Conservation (phyloP, 768 basidiomycete genomes). For the Boletus sp. region DNA sequence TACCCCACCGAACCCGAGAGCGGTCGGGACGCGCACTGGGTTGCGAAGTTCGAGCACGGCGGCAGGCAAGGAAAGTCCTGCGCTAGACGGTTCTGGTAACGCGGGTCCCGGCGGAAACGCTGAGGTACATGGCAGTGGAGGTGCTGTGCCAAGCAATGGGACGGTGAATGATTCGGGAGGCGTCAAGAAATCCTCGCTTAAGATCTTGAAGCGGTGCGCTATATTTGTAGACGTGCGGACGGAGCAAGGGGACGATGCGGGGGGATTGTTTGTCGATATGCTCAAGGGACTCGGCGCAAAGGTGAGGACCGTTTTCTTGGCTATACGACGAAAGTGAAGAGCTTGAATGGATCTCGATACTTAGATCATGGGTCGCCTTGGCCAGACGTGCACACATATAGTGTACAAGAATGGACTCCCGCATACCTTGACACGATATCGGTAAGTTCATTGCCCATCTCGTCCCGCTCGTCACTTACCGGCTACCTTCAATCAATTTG, state of each 20-base stretch:
- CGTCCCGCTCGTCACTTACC: not conserved
- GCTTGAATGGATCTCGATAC: not conserved
- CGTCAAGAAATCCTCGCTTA: slow-evolving; percentile 36
- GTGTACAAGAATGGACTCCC: slow-evolving; percentile 80
- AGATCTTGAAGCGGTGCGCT: slow-evolving; percentile 66
- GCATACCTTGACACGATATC: slow-evolving; percentile 70
- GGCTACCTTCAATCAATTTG: not conserved
- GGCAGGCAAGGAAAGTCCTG: slow-evolving; percentile 22
- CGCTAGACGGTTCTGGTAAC: slow-evolving; percentile 34
- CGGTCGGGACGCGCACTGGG: slow-evolving; percentile 49
- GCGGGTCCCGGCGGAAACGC: slow-evolving; percentile 22
- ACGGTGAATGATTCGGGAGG: slow-evolving; percentile 23
- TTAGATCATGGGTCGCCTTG: slow-evolving; percentile 62
- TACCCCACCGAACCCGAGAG: slow-evolving; percentile 28
- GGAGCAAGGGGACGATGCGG: slow-evolving; percentile 75
- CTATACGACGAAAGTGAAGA: not conserved
- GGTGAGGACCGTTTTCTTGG: slow-evolving; percentile 40
- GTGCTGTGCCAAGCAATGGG: slow-evolving; percentile 12
- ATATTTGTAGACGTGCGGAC: slow-evolving; percentile 83
- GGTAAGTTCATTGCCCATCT: slow-evolving; percentile 38
- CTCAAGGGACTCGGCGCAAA: slow-evolving; percentile 74
- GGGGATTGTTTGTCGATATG: slow-evolving; percentile 80
- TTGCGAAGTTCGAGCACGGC: slow-evolving; percentile 39
- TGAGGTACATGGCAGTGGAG: slow-evolving; percentile 19
- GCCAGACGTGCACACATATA: slow-evolving; percentile 77